Conservation (phyloP, 179 eudicot species). For the Drosera spatulata region DNA sequence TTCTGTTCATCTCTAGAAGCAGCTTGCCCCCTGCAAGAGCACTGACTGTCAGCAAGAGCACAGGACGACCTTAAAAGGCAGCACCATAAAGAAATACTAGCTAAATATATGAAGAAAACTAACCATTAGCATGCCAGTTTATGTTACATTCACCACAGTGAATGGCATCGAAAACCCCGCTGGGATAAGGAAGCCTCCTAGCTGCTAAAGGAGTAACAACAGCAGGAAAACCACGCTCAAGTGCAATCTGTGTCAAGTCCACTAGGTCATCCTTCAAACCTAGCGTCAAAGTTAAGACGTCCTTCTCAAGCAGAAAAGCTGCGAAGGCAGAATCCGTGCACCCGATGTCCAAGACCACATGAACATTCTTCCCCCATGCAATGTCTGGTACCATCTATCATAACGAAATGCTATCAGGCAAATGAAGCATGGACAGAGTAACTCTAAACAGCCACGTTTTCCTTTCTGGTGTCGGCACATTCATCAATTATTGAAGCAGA, state of each 20-base stretch:
- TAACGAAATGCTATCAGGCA: not conserved
- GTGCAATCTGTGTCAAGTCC: constrained; percentile 82
- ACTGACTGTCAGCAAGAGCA: not conserved
- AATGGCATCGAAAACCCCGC: constrained; percentile 65
- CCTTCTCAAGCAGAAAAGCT: constrained; percentile 69
- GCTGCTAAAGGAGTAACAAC: constrained; percentile 86
- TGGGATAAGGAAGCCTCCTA: constrained; percentile 65
- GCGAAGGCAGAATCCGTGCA: constrained; percentile 91
- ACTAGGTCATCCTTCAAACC: constrained; percentile 92
- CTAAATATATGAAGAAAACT: not conserved
- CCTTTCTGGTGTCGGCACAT: not conserved
- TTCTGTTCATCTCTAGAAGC: constrained; percentile 70
- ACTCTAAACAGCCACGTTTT: not conserved
- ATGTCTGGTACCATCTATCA: constrained; percentile 63
- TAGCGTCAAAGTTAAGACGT: constrained; percentile 79
- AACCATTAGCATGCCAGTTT: constrained; percentile 89
- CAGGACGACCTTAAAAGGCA: not conserved
- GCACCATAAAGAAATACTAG: no score
- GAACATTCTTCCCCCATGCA: constrained; percentile 74
- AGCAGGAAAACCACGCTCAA: constrained; percentile 89
- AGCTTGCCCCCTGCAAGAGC: constrained; percentile 59
- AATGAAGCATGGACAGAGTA: not conserved
- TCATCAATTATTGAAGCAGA: no score
- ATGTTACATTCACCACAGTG: constrained; percentile 91
- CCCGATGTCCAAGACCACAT: constrained; percentile 82